Percentiles rank a stretch among this genome's conserved stretches.
phyloP scores from a whole-genome alignment of 441 rosid species.

The Melastoma candidum region DNA sequence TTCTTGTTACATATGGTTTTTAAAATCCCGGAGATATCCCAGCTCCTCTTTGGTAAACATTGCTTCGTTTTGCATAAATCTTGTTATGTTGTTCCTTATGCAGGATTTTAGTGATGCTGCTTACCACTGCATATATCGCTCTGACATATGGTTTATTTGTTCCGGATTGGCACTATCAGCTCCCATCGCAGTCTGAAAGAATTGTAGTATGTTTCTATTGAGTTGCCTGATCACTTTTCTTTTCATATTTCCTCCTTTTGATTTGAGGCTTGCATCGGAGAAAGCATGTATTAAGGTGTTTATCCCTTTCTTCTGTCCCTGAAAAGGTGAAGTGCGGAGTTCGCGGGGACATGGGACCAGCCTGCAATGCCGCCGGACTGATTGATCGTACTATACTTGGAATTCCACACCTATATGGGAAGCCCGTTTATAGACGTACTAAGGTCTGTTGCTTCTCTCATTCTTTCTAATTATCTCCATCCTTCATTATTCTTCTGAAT shows the following conservation, averaged over 20 bases:
- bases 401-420: conserved; percentile 48
- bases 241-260: background rate
- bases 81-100: conserved; percentile 7
- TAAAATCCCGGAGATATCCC: no score
- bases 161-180: conserved; percentile 66
- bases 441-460: conserved; percentile 25
- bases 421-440: conserved; percentile 58
- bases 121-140: conserved; percentile 34
- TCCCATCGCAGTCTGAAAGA: conserved; percentile 31
- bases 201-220: conserved; percentile 31
- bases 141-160: conserved; percentile 63
- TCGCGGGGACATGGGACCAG: conserved; percentile 71
- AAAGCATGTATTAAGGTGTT: conserved; percentile 1
- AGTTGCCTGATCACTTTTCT: background rate
- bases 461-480: background rate
- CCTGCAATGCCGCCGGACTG: conserved; percentile 75
- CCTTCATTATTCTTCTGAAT: background rate
- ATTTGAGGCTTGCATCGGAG: background rate
- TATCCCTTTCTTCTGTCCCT: conserved; percentile 6
- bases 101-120: conserved; percentile 44
- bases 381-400: conserved; percentile 64
- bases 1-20: no score
- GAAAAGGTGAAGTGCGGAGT: conserved; percentile 66
- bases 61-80: no score
- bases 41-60: no score